phyloP scores from a whole-genome alignment of 2,329 filamentous ascomycete genomes.

The Apiospora pterosperma region DNA sequence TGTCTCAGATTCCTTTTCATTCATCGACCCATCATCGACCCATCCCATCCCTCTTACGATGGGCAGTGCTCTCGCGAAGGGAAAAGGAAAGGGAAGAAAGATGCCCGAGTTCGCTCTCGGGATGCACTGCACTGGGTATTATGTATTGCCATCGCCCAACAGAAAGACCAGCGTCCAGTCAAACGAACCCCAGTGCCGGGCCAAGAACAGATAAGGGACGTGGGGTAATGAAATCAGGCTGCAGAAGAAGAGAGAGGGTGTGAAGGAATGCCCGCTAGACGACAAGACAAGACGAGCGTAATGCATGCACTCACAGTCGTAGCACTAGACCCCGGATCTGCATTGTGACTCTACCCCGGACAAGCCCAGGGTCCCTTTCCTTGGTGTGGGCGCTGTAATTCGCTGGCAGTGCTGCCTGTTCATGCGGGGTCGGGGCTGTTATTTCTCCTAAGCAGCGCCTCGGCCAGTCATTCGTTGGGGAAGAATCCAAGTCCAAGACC shows the following conservation, averaged over 20 bases:
- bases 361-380: not conserved
- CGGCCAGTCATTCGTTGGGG: not conserved
- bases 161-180: not conserved
- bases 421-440: not conserved
- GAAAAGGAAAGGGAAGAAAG: not conserved
- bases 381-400: not conserved
- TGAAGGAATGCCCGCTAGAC: not conserved
- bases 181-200: not conserved
- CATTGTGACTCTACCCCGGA: not conserved
- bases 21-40: conserved; percentile 1
- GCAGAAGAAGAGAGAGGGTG: not conserved
- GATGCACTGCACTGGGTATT: not conserved
- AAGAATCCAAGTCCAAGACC: not conserved
- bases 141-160: not conserved
- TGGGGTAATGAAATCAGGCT: not conserved
- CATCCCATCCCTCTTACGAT: not conserved
- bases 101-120: not conserved
- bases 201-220: not conserved
- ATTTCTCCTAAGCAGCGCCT: not conserved
- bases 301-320: not conserved
- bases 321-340: not conserved
- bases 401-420: not conserved
- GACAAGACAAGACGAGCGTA: not conserved
- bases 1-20: not conserved
- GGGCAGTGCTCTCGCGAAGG: not conserved